These are phyloP conservation scores for Alternaria longipes DNA, from an alignment of 2,329 filamentous ascomycete species.

Conservation along the genomic window DNA sequence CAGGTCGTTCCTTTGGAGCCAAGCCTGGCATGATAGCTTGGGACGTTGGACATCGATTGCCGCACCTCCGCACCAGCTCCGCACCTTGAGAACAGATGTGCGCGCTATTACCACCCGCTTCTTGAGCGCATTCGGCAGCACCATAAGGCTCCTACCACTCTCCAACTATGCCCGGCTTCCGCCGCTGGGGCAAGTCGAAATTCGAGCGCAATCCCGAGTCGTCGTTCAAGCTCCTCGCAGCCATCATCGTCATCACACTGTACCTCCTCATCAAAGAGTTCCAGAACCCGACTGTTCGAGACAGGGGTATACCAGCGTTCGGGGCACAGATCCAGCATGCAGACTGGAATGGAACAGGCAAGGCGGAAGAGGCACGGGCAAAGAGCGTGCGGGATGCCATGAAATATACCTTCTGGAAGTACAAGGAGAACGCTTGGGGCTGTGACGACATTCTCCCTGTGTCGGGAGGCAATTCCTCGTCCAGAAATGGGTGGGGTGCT, in stretches of 20 bases:
- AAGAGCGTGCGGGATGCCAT: constrained; percentile 50
- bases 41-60: constrained; percentile 5
- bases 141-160: constrained; percentile 14
- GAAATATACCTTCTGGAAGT: constrained; percentile 53
- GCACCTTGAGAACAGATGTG: constrained; percentile 35
- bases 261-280: constrained; percentile 53
- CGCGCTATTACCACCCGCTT: constrained; percentile 26
- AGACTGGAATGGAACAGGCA: constrained; percentile 48
- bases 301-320: constrained; percentile 15
- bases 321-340: constrained; percentile 47
- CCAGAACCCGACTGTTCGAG: constrained; percentile 41
- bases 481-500: constrained; percentile 54
- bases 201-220: constrained; percentile 52
- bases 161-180: constrained; percentile 46
- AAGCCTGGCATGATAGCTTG: constrained; percentile 16
- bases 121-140: constrained; percentile 27
- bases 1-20: background rate
- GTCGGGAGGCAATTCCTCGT: constrained; percentile 46
- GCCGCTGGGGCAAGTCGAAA: constrained; percentile 49
- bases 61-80: constrained; percentile 29
- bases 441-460: constrained; percentile 53
- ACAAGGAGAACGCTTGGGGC: constrained; percentile 53
- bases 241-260: constrained; percentile 51
- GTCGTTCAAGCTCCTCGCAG: constrained; percentile 54
- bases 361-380: constrained; percentile 47